Conservation (phyloP, 768 basidiomycete genomes). For the Tremella fuciformis region DNA sequence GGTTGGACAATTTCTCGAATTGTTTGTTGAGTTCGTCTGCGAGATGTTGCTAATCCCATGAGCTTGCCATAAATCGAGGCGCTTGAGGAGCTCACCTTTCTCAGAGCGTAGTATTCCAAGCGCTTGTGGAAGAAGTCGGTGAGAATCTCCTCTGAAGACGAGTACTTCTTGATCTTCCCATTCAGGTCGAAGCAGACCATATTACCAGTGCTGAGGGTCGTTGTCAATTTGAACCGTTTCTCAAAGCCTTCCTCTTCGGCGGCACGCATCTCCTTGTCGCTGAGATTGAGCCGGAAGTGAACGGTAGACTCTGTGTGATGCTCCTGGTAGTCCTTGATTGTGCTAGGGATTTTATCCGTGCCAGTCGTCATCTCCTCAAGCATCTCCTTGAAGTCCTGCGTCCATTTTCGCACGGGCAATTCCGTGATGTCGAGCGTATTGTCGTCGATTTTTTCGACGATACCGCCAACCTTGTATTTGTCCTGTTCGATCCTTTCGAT, state of each 20-base stretch:
- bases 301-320: constrained; percentile 90
- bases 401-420: constrained; percentile 93
- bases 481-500: constrained; percentile 70
- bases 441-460: constrained; percentile 71
- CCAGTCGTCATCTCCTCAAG: constrained; percentile 78
- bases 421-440: constrained; percentile 94
- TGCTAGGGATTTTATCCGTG: constrained; percentile 70
- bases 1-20: constrained; percentile 84
- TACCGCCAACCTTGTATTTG: constrained; percentile 72
- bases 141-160: constrained; percentile 81
- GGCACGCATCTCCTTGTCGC: constrained; percentile 72
- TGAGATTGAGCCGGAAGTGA: constrained; percentile 81
- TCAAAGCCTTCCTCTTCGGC: constrained; percentile 83
- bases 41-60: constrained; percentile 65
- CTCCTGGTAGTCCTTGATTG: constrained; percentile 96
- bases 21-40: constrained; percentile 75
- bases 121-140: constrained; percentile 89
- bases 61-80: constrained; percentile 16
- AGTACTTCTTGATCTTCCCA: constrained; percentile 91
- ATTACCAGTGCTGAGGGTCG: constrained; percentile 83
- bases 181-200: constrained; percentile 99
- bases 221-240: constrained; percentile 85
- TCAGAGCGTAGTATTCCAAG: constrained; percentile 87
- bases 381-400: constrained; percentile 84
- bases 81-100: constrained; percentile 65